These are phyloP conservation scores for Zasmidium citrigriseum DNA, from an alignment of 2,329 filamentous ascomycete species.

Conservation along the genomic window DNA sequence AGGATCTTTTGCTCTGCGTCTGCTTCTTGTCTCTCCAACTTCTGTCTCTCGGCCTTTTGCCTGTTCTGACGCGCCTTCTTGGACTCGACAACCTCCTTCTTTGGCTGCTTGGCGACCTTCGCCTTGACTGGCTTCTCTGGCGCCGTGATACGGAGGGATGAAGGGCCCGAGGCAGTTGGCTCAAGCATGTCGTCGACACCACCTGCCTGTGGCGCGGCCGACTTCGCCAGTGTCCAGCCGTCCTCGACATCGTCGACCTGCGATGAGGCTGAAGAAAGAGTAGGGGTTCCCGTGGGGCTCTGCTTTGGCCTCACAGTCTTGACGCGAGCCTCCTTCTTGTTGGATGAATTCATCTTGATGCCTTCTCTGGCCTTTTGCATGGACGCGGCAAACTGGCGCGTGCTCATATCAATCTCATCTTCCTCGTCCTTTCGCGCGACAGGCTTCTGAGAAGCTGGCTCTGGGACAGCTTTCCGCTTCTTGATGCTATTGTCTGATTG, in stretches of 20 bases:
- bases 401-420: conserved; percentile 65
- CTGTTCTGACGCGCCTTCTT: conserved; percentile 97
- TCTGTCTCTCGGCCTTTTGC: conserved; percentile 81
- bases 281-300: conserved; percentile 43
- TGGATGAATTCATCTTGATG: conserved; percentile 64
- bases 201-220: conserved; percentile 62
- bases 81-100: conserved; percentile 68
- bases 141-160: conserved; percentile 76
- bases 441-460: conserved; percentile 12
- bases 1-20: conserved; percentile 76
- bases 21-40: conserved; percentile 71
- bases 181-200: conserved; percentile 94
- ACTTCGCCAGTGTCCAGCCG: conserved; percentile 70
- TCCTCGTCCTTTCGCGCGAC: conserved; percentile 38
- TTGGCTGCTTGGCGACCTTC: conserved; percentile 61
- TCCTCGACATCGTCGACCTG: conserved; percentile 75
- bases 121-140: conserved; percentile 54
- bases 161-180: conserved; percentile 65
- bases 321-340: conserved; percentile 47
- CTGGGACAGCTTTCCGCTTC: conserved; percentile 37
- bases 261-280: conserved; percentile 62
- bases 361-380: conserved; percentile 72
- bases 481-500: conserved; percentile 22
- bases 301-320: conserved; percentile 52
- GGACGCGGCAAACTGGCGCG: conserved; percentile 75